Evolutionary conservation across 2,329 filamentous ascomycete genomes (phyloP), one percentile per base, ranked within the genome.

Genomic region (Aureobasidium leucospermi): DNA sequence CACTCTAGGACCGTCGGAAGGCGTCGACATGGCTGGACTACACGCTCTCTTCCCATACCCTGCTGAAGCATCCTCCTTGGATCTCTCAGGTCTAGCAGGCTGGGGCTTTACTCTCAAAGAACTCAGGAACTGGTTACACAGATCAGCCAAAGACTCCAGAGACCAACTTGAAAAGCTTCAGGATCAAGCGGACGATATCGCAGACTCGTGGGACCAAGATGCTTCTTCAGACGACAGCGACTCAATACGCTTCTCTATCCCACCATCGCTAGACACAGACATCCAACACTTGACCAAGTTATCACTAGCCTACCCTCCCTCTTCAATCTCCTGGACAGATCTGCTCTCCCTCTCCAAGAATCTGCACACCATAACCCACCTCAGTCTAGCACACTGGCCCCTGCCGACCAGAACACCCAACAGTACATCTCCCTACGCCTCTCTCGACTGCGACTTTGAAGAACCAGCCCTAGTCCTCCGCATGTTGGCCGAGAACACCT

Each of bases 351-450:
- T 86, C 1, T 75, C 83, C 0, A 75, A 78, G 0, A 74, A 80
- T 29, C 69, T 84, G 0, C 75, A 79, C n/a, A 82, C 77, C 3
- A 68, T 87, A 28, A 85, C 82, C 0, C 83, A 86, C 63, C 73
- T 87, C 2, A 86, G 83, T 0, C 74, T 87, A 2, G 83, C 83
- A 2, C 76, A 83, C 67, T 87, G 84, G 84, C 82, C 83, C 2
- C 71, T 75, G 19, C 84, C 84, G 2, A 81, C 79, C 0, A 70
- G 80, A n/a, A 83, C 81, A 0, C 81, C 81, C 0, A 80, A 82
- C 61, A 72, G 81, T 2, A 78, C 77, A 4, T 75, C 81, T 60
- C 74, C 76, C 56, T 84, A 84, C 69, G 78, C 78, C 7, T 73
- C 74, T 3, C 69, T 76, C 32, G 81, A 84, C 59, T 73, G 80